Evolutionary conservation across 805 yeast species (phyloP), one percentile per base, ranked within the genome.

Genomic region (Metschnikowia henanensis): DNA sequence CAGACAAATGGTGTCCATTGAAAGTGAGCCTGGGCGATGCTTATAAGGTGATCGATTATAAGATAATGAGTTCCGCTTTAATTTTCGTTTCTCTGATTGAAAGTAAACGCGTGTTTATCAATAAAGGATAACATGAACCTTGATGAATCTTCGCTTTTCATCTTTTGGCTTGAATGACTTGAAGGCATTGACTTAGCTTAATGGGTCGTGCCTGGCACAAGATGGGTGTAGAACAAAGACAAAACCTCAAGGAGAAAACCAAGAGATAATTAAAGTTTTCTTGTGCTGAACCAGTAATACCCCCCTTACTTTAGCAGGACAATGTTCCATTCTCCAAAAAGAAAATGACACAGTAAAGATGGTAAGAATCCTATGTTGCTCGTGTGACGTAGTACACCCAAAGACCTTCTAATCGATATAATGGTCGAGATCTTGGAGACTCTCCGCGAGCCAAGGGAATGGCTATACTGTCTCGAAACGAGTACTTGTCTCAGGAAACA

Each of bases 281-380:
- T n/a, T n/a, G n/a, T n/a, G n/a, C n/a, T n/a, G n/a, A n/a, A n/a
- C n/a, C n/a, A n/a, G n/a, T n/a, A n/a, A n/a, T n/a, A n/a, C n/a
- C n/a, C n/a, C n/a, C n/a, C 86, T 92, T 92, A 92, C 59, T 98
- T 98, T 1, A 75, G 83, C 18, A 98, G 98, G 0, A 87, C 91
- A 44, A 75, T 84, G 12, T 65, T 87, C 33, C 80, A 85, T 2
- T 76, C 79, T 1, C 46, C 56, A 1, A 51, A 76, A 35, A 97
- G 92, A 0, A 92, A 70, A 95, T 94, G 3, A 73, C 77, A 28
- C 97, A 92, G 1, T 66, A 75, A 20, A 97, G 98, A 1, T 70
- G 84, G 23, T 83, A 95, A 35, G 94, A 88, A 51, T 90, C 83
- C n/a, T n/a, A n/a, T n/a, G n/a, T n/a, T n/a, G n/a, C n/a, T n/a